Percentiles rank a stretch among this genome's conserved stretches.
Conservation (phyloP, 176 grass and related monocot species). For the Metroxylon sagu region DNA sequence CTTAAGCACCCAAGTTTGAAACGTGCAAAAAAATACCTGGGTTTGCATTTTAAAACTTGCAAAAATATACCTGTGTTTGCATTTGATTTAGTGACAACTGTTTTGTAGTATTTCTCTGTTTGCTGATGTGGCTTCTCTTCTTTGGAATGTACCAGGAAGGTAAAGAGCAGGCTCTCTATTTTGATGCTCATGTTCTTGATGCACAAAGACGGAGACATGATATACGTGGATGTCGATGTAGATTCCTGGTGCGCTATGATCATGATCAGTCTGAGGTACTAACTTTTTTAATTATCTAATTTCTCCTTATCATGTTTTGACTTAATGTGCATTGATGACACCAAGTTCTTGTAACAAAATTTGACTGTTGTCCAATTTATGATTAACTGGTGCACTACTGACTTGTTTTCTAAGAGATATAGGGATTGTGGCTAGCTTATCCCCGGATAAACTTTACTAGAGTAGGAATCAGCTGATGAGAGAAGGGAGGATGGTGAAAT, state of each 20-base stretch:
- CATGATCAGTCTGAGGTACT: slow-evolving; percentile 77
- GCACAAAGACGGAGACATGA: slow-evolving; percentile 84
- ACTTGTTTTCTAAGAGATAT: too few species aligned
- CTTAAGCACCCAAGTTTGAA: too few species aligned
- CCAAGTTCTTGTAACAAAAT: too few species aligned
- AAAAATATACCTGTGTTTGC: background rate
- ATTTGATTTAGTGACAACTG: background rate
- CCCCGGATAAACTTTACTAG: too few species aligned
- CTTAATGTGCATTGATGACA: background rate
- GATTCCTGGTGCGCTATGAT: slow-evolving; percentile 78
- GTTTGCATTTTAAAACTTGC: background rate
- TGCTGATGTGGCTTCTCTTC: slow-evolving; percentile 5
- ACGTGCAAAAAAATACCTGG: too few species aligned
- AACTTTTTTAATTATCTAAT: background rate
- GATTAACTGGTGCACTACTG: too few species aligned
- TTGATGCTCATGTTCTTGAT: slow-evolving; percentile 72
- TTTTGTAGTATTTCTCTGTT: background rate
- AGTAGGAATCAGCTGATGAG: too few species aligned
- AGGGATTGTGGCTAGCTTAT: too few species aligned
- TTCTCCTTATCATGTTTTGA: background rate
- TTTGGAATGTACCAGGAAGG: slow-evolving; percentile 44
- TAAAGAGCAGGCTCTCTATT: slow-evolving; percentile 89
- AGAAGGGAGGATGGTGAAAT: too few species aligned
- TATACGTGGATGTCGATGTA: slow-evolving; percentile 72
- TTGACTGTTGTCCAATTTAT: too few species aligned